Evolutionary conservation across 2,329 filamentous ascomycete genomes (phyloP).

Genomic region (Sporothrix dimorphospora): DNA sequence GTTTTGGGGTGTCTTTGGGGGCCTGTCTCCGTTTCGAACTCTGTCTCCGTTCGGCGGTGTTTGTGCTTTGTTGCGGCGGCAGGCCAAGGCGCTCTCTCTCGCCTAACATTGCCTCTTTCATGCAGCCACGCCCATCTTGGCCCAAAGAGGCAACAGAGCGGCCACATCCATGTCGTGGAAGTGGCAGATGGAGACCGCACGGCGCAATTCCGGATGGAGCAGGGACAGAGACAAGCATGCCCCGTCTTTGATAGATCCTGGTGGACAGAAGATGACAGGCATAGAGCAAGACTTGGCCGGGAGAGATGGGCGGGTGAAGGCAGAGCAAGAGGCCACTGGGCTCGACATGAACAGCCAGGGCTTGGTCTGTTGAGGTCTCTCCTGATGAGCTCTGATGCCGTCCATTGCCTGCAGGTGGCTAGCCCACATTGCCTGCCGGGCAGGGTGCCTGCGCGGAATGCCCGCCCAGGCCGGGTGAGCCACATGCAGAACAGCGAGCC

Average conservation of each 20-base stretch:
- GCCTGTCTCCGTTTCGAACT: not conserved
- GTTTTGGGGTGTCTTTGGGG: not conserved
- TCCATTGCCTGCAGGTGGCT: not conserved
- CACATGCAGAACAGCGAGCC: not conserved
- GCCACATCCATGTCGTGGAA: not conserved
- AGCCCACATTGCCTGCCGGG: not conserved
- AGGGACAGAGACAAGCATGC: not conserved
- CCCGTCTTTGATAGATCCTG: not conserved
- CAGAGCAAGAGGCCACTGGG: not conserved
- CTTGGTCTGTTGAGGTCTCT: not conserved
- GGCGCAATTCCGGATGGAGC: not conserved
- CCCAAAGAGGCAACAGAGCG: not conserved
- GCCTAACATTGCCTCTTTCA: not conserved
- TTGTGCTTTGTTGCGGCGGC: not conserved
- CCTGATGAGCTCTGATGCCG: not conserved
- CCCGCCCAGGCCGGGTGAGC: not conserved
- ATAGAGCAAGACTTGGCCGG: not conserved
- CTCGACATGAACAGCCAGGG: not conserved
- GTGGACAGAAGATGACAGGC: not conserved
- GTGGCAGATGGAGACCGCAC: not conserved
- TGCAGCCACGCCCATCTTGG: constrained; percentile 2
- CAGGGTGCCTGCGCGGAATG: not conserved
- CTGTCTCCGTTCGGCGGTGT: not conserved
- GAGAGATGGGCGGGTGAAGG: not conserved
- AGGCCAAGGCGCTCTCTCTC: not conserved